A percentile compares a stretch with the other conserved stretches of the same genome.
These are phyloP conservation scores for Begonia fuchsioides DNA, from an alignment of 306 rosid species.

Conservation along the genomic window DNA sequence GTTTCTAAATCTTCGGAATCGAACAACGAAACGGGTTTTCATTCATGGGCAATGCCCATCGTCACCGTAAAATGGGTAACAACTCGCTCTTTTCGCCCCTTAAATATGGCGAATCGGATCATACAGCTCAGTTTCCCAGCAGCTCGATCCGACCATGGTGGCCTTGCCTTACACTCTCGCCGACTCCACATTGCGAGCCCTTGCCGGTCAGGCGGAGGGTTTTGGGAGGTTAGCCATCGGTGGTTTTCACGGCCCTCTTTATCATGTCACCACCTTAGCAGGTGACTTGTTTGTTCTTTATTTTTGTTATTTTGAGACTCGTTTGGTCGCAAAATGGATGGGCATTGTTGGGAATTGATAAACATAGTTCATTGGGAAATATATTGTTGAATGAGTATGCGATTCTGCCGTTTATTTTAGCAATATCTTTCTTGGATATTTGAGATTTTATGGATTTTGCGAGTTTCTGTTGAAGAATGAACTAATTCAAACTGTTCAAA, in stretches of 20 bases:
- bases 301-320: background rate
- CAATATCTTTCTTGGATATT: no score
- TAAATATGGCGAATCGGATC: constrained; percentile 16
- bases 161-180: constrained; percentile 54
- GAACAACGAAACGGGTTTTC: constrained; percentile 4
- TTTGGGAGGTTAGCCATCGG: constrained; percentile 75
- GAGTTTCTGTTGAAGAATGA: no score
- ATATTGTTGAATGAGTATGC: no score
- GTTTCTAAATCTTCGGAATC: constrained; percentile 8
- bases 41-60: constrained; percentile 58
- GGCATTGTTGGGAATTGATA: background rate
- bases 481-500: no score
- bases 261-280: constrained; percentile 55
- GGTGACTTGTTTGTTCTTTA: constrained; percentile 20
- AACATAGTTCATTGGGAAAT: no score
- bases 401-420: no score
- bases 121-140: constrained; percentile 11
- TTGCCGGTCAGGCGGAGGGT: constrained; percentile 77
- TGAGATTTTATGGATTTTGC: no score
- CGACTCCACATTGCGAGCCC: constrained; percentile 55
- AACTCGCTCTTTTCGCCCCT: constrained; percentile 14
- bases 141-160: constrained; percentile 14
- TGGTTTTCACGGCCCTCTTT: constrained; percentile 67
- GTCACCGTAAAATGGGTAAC: constrained; percentile 26
- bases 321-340: background rate